Percentiles rank a stretch among this genome's conserved stretches.
phyloP scores from a whole-genome alignment of 1,139 yeast genomes.

The Saccharomyces hybrid region DNA sequence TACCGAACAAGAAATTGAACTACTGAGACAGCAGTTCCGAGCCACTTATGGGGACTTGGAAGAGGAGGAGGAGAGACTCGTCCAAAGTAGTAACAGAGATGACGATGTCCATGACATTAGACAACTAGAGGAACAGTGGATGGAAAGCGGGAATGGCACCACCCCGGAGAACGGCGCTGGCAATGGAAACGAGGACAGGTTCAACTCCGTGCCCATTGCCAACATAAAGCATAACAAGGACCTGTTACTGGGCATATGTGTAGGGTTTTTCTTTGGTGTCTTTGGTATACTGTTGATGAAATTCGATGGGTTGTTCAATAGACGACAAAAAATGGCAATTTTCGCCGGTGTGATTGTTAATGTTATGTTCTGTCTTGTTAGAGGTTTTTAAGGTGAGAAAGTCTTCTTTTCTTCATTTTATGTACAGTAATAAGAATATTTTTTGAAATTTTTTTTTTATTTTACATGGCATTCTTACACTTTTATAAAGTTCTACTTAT shows the following conservation, averaged over 20 bases:
- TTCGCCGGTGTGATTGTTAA: conserved; percentile 55
- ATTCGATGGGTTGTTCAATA: conserved; percentile 51
- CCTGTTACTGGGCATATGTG: conserved; percentile 51
- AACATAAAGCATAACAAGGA: conserved; percentile 45
- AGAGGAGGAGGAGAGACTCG: conserved; percentile 31
- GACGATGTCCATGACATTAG: conserved; percentile 28
- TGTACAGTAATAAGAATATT: neutral
- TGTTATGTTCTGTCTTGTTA: conserved; percentile 47
- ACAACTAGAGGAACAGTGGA: conserved; percentile 83
- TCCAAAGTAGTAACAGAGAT: conserved; percentile 12
- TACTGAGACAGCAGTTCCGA: conserved; percentile 66
- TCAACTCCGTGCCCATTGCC: conserved; percentile 29
- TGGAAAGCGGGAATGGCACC: conserved; percentile 61
- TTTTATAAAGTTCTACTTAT: conserved; percentile 4
- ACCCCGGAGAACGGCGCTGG: conserved; percentile 28
- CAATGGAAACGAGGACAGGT: conserved; percentile 20
- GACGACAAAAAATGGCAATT: conserved; percentile 54
- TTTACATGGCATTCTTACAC: conserved; percentile 1
- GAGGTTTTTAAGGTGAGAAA: conserved; percentile 34
- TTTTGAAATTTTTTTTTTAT: conserved; percentile 3
- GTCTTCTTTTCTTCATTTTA: neutral
- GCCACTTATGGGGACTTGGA: conserved; percentile 49
- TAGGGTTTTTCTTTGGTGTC: conserved; percentile 61
- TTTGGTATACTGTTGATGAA: conserved; percentile 49
- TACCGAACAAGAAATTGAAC: conserved; percentile 63